These are phyloP conservation scores for Rhododendron henanense DNA, from an alignment of 148 eudicot genomes.

Conservation along the genomic window DNA sequence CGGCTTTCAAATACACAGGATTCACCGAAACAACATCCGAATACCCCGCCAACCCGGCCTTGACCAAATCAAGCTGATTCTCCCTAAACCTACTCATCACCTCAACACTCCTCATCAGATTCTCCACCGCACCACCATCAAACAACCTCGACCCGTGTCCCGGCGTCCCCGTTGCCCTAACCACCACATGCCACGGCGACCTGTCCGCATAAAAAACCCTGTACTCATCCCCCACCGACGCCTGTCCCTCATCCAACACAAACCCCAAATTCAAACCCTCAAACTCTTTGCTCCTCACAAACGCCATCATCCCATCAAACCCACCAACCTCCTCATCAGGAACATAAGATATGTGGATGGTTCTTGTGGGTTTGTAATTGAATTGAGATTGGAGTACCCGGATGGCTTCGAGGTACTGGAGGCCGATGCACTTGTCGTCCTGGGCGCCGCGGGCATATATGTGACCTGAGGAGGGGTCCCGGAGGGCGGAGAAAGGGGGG, in stretches of 20 bases:
- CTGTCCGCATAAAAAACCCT: slow-evolving; percentile 77
- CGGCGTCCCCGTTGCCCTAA: slow-evolving; percentile 59
- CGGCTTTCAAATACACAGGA: slow-evolving; percentile 81
- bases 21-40: slow-evolving; percentile 82
- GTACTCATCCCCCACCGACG: slow-evolving; percentile 56
- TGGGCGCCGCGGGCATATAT: slow-evolving; percentile 85
- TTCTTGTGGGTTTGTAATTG: slow-evolving; percentile 36
- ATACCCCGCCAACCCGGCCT: slow-evolving; percentile 53
- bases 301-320: slow-evolving; percentile 54
- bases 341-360: slow-evolving; percentile 58
- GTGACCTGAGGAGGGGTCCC: slow-evolving; percentile 47
- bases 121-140: slow-evolving; percentile 75
- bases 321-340: slow-evolving; percentile 93
- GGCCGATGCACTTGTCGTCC: slow-evolving; percentile 79
- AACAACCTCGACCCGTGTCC: slow-evolving; percentile 83
- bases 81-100: slow-evolving; percentile 63
- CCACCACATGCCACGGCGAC: slow-evolving; percentile 69
- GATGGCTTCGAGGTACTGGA: slow-evolving; percentile 80
- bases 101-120: slow-evolving; percentile 80
- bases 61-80: slow-evolving; percentile 63
- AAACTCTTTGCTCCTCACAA: slow-evolving; percentile 52
- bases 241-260: slow-evolving; percentile 85
- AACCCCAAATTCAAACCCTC: slow-evolving; percentile 61
- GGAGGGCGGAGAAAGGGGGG: slow-evolving; percentile 59
- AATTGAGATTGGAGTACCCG: slow-evolving; percentile 27